These are phyloP conservation scores for Eucalyptus curtisii DNA, from an alignment of 345 rosid genomes.

Conservation along the genomic window DNA sequence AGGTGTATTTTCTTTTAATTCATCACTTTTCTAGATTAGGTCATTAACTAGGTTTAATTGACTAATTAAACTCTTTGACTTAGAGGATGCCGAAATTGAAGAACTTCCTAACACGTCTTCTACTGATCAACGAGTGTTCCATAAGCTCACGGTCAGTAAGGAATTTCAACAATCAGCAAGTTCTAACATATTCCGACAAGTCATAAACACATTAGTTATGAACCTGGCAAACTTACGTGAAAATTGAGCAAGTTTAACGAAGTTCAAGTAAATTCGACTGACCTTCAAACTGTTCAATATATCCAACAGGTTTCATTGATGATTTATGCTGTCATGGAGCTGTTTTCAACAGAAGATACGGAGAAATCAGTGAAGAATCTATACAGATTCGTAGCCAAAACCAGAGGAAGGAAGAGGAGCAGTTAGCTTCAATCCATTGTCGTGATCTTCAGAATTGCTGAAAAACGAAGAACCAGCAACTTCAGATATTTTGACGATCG, in stretches of 20 bases:
- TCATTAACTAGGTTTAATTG: no score
- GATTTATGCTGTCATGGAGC: background rate
- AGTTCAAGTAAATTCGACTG: background rate
- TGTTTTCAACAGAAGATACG: no score
- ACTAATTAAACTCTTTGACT: no score
- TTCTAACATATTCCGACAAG: background rate
- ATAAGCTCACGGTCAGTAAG: background rate
- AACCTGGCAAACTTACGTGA: background rate
- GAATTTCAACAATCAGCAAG: background rate
- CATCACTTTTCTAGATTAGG: no score
- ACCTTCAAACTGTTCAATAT: background rate
- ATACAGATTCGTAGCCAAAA: background rate
- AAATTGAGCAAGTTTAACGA: background rate
- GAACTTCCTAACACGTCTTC: background rate
- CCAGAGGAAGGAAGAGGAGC: background rate
- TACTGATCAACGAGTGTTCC: background rate
- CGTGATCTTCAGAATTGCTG: background rate
- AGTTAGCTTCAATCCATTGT: background rate
- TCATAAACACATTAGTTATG: background rate
- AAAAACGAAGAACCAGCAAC: no score
- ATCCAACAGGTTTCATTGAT: background rate
- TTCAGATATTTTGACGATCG: no score
- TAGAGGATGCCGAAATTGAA: no score
- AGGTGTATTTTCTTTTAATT: no score
- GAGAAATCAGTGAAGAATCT: background rate